Evolutionary conservation across 305 asterid genomes (phyloP), one percentile per base, ranked within the genome.

Genomic region (Fraxinus latifolia): DNA sequence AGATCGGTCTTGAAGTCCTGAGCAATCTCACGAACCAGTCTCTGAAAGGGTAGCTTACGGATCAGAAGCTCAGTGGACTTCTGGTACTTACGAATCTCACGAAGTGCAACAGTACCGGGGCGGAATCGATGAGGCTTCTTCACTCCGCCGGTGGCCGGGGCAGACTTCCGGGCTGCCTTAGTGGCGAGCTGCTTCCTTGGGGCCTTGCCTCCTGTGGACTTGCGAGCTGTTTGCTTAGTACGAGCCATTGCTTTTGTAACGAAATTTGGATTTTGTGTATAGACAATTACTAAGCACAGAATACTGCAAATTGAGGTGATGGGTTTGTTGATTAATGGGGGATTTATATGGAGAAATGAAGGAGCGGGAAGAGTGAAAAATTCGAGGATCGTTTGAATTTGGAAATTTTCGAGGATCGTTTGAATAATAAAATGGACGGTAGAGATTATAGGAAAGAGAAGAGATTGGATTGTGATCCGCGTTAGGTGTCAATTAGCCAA

Each of bases 1-100:
- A 89, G 85, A 79, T 89, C 91, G 0, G 91, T 89, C 88, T 88
- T 89, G 83, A 89, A 89, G 29, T 89, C 92, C 83, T 89, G 91
- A 1, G 86, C 86, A 0, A 83, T 83, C 27, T 83, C 86, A 0
- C 86, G 47, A 2, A 83, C 86, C 58, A 83, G 62, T 77, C 86
- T 74, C 79, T 80, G 86, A 62, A 83, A 83, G 21, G 86, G 86
- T 0, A 82, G 72, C 79, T 82, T 82, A 14, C 85, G 82, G 60
- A 78, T 82, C 23, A 82, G 74, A n/a, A 83, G 79, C 79, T 83
- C 82, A 1, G 85, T 83, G 15, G 82, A 77, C 31, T 83, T 83
- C 80, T 83, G 85, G 76, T 83, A 83, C 77, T 83, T 83, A 2
- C 85, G 76, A 76, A 83, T 83, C 37, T 83, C 85, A 36, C 85